Conservation (phyloP, 2,329 filamentous ascomycete species). For the Cordyceps cicadae region DNA sequence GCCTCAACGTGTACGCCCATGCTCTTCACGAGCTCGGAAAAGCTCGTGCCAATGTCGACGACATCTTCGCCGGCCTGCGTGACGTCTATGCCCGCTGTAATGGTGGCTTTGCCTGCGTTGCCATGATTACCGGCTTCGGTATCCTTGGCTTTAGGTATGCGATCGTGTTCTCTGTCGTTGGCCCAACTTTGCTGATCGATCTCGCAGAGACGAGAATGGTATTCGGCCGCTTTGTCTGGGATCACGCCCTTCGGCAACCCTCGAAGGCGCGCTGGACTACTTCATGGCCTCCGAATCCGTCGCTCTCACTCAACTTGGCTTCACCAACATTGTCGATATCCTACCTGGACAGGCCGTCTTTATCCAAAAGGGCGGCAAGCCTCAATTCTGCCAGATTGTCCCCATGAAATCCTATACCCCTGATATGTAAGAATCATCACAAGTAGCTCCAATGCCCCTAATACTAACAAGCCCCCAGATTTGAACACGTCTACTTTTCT, state of each 20-base stretch:
- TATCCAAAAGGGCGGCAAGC: conserved; percentile 66
- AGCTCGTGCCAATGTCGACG: conserved; percentile 67
- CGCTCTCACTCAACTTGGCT: conserved; percentile 73
- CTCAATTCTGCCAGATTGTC: conserved; percentile 68
- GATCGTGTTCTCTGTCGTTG: too few relatives aligned
- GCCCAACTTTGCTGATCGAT: conserved; percentile 44
- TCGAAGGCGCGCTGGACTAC: conserved; percentile 64
- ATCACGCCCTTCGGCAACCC: conserved; percentile 56
- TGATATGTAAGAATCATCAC: conserved; percentile 34
- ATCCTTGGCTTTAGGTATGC: conserved; percentile 61
- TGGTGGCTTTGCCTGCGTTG: conserved; percentile 72
- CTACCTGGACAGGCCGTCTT: conserved; percentile 79
- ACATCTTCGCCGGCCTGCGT: conserved; percentile 64
- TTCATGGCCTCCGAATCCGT: conserved; percentile 89
- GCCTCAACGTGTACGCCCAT: conserved; percentile 78
- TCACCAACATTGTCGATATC: conserved; percentile 67
- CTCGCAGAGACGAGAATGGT: conserved; percentile 39
- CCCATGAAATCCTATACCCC: conserved; percentile 63
- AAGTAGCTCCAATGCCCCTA: background rate
- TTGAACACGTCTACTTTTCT: conserved; percentile 83
- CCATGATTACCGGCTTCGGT: conserved; percentile 75
- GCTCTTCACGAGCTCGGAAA: conserved; percentile 75
- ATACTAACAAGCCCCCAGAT: conserved; percentile 24
- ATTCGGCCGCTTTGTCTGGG: conserved; percentile 78
- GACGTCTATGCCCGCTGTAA: conserved; percentile 66